phyloP scores from a whole-genome alignment of 2,329 filamentous ascomycete genomes.

The Cordyceps pruinosa region DNA sequence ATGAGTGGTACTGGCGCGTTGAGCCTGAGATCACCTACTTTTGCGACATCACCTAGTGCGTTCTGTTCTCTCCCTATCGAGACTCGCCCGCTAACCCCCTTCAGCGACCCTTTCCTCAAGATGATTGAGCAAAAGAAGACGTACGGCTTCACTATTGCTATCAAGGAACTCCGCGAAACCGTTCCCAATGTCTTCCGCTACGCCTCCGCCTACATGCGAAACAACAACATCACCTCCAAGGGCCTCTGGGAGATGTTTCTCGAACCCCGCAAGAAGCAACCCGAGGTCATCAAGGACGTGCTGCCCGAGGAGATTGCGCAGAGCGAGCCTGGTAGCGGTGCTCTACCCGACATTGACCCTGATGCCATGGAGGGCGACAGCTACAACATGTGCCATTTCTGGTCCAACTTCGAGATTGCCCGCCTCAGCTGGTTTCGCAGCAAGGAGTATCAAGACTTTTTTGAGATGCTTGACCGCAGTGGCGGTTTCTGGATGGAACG shows the following conservation, averaged over 20 bases:
- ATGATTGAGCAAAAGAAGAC: constrained; percentile 96
- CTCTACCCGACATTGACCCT: constrained; percentile 74
- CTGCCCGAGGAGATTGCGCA: constrained; percentile 76
- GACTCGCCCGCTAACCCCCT: constrained; percentile 6
- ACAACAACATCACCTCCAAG: constrained; percentile 82
- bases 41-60: constrained; percentile 96
- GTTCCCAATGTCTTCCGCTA: constrained; percentile 99
- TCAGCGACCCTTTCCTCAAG: constrained; percentile 84
- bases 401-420: constrained; percentile 99
- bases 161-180: constrained; percentile 95
- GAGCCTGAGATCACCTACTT: constrained; percentile 99
- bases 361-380: constrained; percentile 95
- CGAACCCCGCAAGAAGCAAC: constrained; percentile 63
- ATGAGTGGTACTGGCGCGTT: constrained; percentile 99
- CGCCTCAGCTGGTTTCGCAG: constrained; percentile 92
- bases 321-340: constrained; percentile 63
- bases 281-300: constrained; percentile 53
- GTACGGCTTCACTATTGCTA: constrained; percentile 96
- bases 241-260: constrained; percentile 99
- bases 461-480: constrained; percentile 96
- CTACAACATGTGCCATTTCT: constrained; percentile 99
- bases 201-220: constrained; percentile 93
- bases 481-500: constrained; percentile 99
- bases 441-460: constrained; percentile 96
- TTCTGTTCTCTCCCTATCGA: not conserved